Percentiles rank a stretch among this genome's conserved stretches.
phyloP scores from a whole-genome alignment of 768 basidiomycete genomes.

The Solioccasus polychromus region DNA sequence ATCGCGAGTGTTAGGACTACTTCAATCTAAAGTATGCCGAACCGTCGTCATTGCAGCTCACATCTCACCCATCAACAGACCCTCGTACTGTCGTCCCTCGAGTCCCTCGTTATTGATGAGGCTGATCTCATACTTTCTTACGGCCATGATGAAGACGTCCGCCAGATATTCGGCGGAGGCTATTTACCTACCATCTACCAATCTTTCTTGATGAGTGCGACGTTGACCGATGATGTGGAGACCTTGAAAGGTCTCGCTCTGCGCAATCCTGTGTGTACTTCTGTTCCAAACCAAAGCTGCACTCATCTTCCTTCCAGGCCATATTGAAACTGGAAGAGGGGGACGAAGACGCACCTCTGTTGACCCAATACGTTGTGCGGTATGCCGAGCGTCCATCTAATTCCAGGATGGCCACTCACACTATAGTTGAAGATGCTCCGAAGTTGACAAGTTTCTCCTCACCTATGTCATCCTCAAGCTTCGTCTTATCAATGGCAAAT shows the following conservation, averaged over 20 bases:
- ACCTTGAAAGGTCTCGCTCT: constrained; percentile 84
- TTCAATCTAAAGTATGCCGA: constrained; percentile 62
- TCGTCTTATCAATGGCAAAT: constrained; percentile 93
- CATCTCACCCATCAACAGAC: constrained; percentile 40
- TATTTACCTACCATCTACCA: constrained; percentile 82
- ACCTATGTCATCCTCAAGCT: constrained; percentile 96
- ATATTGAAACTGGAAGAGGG: constrained; percentile 86
- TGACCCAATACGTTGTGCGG: constrained; percentile 86
- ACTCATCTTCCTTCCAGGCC: constrained; percentile 45
- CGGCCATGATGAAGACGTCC: constrained; percentile 89
- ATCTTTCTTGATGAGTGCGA: constrained; percentile 96
- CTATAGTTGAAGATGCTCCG: constrained; percentile 60
- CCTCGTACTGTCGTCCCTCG: constrained; percentile 62
- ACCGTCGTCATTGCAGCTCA: not conserved
- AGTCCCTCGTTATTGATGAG: constrained; percentile 94
- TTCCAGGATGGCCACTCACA: not conserved
- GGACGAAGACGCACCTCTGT: constrained; percentile 73
- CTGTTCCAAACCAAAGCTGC: not conserved
- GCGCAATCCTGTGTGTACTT: constrained; percentile 76
- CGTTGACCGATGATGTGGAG: constrained; percentile 95
- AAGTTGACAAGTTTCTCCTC: constrained; percentile 96
- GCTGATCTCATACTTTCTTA: constrained; percentile 97
- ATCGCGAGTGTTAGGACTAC: constrained; percentile 60
- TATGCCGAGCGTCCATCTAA: constrained; percentile 31
- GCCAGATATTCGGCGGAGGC: constrained; percentile 63